Conservation (phyloP, 441 rosid genomes). For the Bocquillonia castaneifolia region DNA sequence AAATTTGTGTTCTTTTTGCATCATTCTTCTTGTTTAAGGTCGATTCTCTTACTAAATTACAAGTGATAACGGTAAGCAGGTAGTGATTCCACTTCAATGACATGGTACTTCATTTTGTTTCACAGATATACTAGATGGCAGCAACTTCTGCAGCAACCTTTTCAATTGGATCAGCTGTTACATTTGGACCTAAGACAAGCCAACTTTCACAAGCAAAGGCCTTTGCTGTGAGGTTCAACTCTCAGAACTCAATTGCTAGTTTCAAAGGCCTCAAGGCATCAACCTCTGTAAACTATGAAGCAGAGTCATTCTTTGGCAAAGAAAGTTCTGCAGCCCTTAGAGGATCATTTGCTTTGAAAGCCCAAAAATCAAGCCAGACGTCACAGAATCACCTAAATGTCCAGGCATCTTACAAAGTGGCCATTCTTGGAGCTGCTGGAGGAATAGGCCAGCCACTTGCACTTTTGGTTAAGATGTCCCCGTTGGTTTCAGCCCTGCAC, state of each 20-base stretch:
- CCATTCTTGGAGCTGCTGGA: constrained; percentile 92
- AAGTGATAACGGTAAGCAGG: not conserved
- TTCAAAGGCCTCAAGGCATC: constrained; percentile 70
- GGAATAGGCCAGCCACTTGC: constrained; percentile 96
- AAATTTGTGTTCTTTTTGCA: not conserved
- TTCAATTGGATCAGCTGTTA: constrained; percentile 47
- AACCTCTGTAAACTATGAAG: constrained; percentile 38
- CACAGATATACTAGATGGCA: constrained; percentile 49
- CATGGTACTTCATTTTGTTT: not conserved
- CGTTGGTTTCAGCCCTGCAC: constrained; percentile 70
- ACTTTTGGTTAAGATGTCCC: constrained; percentile 89
- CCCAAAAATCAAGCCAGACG: constrained; percentile 34
- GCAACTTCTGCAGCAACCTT: constrained; percentile 62
- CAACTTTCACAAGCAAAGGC: constrained; percentile 39
- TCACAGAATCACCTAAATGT: constrained; percentile 38
- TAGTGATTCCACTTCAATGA: not conserved
- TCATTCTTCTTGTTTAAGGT: not conserved
- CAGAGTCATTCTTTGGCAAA: constrained; percentile 48
- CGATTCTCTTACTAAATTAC: not conserved
- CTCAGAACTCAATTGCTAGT: constrained; percentile 36
- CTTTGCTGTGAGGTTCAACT: constrained; percentile 32
- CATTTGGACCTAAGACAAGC: constrained; percentile 44
- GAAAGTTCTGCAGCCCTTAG: constrained; percentile 50
- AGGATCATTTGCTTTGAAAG: constrained; percentile 34
- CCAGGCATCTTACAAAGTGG: constrained; percentile 84